Percentiles rank a stretch among this genome's conserved stretches.
Evolutionary conservation across 1,284 basidiomycete genomes (phyloP).

Genomic region (Heterobasidion annosum): DNA sequence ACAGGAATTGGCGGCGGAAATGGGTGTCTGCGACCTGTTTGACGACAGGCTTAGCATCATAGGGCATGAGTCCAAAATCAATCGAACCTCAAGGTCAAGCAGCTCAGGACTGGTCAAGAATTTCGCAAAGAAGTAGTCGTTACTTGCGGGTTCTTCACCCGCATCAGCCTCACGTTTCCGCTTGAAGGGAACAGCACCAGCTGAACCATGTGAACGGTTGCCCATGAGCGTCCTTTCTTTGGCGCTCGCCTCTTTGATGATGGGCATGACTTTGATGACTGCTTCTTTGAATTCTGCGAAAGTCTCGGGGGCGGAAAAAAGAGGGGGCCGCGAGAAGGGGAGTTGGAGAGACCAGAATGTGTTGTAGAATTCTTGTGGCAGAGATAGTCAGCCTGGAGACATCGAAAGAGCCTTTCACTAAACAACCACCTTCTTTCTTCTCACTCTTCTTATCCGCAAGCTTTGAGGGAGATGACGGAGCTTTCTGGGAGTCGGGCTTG

Average conservation of each 20-base stretch:
- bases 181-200: slow-evolving; percentile 36
- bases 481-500: slow-evolving; percentile 7
- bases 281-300: slow-evolving; percentile 60
- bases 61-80: too few species aligned
- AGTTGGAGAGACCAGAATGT: slow-evolving; percentile 82
- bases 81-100: slow-evolving; percentile 72
- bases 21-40: slow-evolving; percentile 74
- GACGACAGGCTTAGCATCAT: background rate
- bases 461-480: background rate
- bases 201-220: slow-evolving; percentile 30
- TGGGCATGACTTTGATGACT: slow-evolving; percentile 62
- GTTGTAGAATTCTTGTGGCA: slow-evolving; percentile 61
- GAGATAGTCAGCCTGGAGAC: background rate
- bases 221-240: slow-evolving; percentile 81
- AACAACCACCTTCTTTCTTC: slow-evolving; percentile 52
- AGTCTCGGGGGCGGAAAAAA: slow-evolving; percentile 45
- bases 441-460: slow-evolving; percentile 20
- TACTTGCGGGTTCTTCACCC: slow-evolving; percentile 36
- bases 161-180: slow-evolving; percentile 53
- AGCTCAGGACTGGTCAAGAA: slow-evolving; percentile 83
- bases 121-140: slow-evolving; percentile 86
- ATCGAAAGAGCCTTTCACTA: slow-evolving; percentile 2
- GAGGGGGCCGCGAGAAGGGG: slow-evolving; percentile 62
- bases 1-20: slow-evolving; percentile 86
- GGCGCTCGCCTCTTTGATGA: slow-evolving; percentile 75